These are phyloP conservation scores for Cystobasidium ongulense DNA, from an alignment of 768 basidiomycete species.

Conservation along the genomic window DNA sequence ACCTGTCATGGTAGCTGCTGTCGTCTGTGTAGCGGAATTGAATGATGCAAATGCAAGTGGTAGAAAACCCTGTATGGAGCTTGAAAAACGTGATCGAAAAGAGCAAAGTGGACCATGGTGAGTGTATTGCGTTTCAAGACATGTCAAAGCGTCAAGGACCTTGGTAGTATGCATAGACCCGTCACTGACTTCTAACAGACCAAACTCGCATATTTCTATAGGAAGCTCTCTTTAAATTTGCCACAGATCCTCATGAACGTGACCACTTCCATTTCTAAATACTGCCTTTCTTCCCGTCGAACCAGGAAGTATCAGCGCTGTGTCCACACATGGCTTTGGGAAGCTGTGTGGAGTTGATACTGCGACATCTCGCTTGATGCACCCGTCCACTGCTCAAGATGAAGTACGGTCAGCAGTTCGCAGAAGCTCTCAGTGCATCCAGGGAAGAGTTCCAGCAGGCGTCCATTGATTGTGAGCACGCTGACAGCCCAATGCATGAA, in stretches of 20 bases:
- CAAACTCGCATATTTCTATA: too few relatives aligned
- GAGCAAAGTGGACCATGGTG: too few relatives aligned
- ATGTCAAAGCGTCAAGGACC: too few relatives aligned
- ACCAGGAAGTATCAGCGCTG: neutral
- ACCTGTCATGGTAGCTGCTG: neutral
- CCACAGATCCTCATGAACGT: neutral
- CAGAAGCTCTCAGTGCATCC: slow-evolving; percentile 22
- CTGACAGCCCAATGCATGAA: neutral
- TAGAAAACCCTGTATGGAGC: neutral
- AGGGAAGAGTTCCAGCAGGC: slow-evolving; percentile 53
- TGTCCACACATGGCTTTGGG: neutral
- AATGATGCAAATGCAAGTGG: neutral
- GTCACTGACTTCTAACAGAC: too few relatives aligned
- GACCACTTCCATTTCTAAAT: neutral
- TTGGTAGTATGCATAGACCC: too few relatives aligned
- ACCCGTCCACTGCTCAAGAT: neutral
- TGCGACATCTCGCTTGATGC: neutral
- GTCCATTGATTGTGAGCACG: slow-evolving; percentile 47
- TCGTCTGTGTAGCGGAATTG: neutral
- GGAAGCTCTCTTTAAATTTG: too few relatives aligned
- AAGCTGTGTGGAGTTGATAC: neutral
- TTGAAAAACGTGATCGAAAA: neutral
- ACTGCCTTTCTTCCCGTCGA: neutral
- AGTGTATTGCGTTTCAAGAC: too few relatives aligned
- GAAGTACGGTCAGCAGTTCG: slow-evolving; percentile 31